These are phyloP conservation scores for Seiridium unicorne DNA, from an alignment of 2,329 filamentous ascomycete genomes.

Conservation along the genomic window DNA sequence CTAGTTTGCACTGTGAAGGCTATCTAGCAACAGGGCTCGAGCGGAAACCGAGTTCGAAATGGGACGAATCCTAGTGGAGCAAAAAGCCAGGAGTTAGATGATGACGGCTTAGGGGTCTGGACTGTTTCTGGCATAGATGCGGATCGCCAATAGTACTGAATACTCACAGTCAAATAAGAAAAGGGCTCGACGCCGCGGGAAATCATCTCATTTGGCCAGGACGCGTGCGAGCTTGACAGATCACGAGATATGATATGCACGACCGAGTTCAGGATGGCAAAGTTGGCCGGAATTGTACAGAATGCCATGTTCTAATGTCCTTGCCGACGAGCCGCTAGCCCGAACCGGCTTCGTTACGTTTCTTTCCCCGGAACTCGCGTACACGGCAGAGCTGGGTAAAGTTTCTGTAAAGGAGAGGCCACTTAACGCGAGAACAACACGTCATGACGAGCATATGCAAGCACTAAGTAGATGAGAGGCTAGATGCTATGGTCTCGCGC, in stretches of 20 bases:
- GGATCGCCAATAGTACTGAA: too few species aligned
- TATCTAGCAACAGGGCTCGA: not conserved
- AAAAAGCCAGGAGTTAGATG: not conserved
- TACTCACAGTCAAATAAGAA: too few species aligned
- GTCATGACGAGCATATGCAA: slow-evolving; percentile 6
- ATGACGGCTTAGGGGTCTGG: not conserved
- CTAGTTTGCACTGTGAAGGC: not conserved
- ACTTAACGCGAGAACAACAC: slow-evolving; percentile 1
- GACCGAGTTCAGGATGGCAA: slow-evolving; percentile 12
- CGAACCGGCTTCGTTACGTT: not conserved
- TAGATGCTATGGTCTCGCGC: not conserved
- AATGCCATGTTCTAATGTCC: slow-evolving; percentile 15
- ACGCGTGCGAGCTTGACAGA: slow-evolving; percentile 7
- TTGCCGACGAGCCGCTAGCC: not conserved
- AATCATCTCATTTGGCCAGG: not conserved
- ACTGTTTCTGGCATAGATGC: too few species aligned
- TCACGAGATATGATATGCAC: slow-evolving; percentile 6
- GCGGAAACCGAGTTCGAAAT: slow-evolving; percentile 1
- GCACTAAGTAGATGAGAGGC: not conserved
- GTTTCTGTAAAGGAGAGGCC: not conserved
- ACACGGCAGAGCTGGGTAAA: too few species aligned
- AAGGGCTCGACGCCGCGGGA: not conserved
- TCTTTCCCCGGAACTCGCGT: not conserved
- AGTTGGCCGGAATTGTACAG: slow-evolving; percentile 13
- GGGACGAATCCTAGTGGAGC: slow-evolving; percentile 1